These are phyloP conservation scores for Globisporangium carolinianum DNA, from an alignment of 352 stramenopile genomes.

Conservation along the genomic window DNA sequence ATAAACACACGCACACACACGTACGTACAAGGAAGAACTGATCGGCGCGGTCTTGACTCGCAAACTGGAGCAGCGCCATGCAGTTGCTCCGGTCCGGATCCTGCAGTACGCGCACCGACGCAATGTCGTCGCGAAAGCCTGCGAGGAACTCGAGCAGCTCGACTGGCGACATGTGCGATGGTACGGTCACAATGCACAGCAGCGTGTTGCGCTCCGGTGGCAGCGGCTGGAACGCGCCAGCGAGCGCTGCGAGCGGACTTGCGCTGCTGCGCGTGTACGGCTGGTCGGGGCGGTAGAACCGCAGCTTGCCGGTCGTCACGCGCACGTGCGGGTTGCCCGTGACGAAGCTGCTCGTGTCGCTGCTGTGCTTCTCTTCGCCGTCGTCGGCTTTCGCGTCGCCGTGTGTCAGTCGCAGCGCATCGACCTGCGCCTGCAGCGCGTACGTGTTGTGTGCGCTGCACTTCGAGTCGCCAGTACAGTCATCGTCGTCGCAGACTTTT, in stretches of 20 bases:
- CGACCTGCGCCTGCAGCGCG: background rate
- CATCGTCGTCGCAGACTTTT: constrained; percentile 35
- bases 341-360: constrained; percentile 44
- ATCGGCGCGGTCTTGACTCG: constrained; percentile 66
- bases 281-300: constrained; percentile 74
- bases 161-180: constrained; percentile 78
- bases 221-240: constrained; percentile 24
- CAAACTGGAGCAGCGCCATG: constrained; percentile 83
- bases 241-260: constrained; percentile 8
- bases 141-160: constrained; percentile 82
- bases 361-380: constrained; percentile 18
- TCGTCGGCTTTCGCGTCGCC: background rate
- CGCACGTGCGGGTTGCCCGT: constrained; percentile 75
- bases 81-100: constrained; percentile 78
- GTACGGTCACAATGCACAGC: constrained; percentile 78
- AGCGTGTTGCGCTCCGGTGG: constrained; percentile 67
- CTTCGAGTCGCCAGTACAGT: background rate
- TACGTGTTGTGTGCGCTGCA: background rate
- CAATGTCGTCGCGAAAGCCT: constrained; percentile 64
- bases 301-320: constrained; percentile 68
- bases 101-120: constrained; percentile 74
- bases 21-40: constrained; percentile 60
- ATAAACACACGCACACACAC: background rate
- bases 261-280: constrained; percentile 23
- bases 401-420: constrained; percentile 3